Evolutionary conservation across 805 yeast genomes (phyloP).

Genomic region (Pichia cephalocereana): DNA sequence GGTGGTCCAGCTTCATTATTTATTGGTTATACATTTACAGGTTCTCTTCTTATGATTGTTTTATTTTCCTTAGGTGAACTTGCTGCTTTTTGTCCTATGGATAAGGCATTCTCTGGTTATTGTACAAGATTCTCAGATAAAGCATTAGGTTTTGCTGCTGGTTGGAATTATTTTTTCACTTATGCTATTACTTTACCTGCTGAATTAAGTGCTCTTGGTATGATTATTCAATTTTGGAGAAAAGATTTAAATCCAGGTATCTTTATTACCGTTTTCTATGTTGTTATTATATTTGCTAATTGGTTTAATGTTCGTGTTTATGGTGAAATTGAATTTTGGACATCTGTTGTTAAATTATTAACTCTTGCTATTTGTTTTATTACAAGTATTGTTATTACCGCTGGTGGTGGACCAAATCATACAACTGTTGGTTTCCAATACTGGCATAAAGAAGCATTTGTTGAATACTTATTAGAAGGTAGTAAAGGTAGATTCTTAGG

Average conservation of each 20-base stretch:
- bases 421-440: slow-evolving; percentile 30
- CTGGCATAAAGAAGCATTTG: slow-evolving; percentile 24
- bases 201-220: slow-evolving; percentile 39
- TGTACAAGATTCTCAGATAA: slow-evolving; percentile 39
- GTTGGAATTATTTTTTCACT: slow-evolving; percentile 41
- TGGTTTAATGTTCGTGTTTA: slow-evolving; percentile 35
- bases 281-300: slow-evolving; percentile 38
- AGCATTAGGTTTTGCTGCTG: slow-evolving; percentile 37
- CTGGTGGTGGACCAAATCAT: slow-evolving; percentile 41
- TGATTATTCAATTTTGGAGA: slow-evolving; percentile 40
- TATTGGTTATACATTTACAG: slow-evolving; percentile 33
- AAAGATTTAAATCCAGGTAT: slow-evolving; percentile 26
- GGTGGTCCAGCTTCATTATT: slow-evolving; percentile 36
- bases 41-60: slow-evolving; percentile 32
- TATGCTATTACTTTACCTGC: slow-evolving; percentile 38
- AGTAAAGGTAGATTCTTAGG: slow-evolving; percentile 38
- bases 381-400: slow-evolving; percentile 28
- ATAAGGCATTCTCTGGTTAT: slow-evolving; percentile 39
- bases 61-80: slow-evolving; percentile 38
- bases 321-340: slow-evolving; percentile 43
- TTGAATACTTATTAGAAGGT: slow-evolving; percentile 32
- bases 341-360: slow-evolving; percentile 33
- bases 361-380: slow-evolving; percentile 31
- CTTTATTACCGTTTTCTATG: slow-evolving; percentile 11
- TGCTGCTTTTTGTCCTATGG: slow-evolving; percentile 38